phyloP scores from a whole-genome alignment of 208 protist genomes.

The Phytomonas sp. region DNA sequence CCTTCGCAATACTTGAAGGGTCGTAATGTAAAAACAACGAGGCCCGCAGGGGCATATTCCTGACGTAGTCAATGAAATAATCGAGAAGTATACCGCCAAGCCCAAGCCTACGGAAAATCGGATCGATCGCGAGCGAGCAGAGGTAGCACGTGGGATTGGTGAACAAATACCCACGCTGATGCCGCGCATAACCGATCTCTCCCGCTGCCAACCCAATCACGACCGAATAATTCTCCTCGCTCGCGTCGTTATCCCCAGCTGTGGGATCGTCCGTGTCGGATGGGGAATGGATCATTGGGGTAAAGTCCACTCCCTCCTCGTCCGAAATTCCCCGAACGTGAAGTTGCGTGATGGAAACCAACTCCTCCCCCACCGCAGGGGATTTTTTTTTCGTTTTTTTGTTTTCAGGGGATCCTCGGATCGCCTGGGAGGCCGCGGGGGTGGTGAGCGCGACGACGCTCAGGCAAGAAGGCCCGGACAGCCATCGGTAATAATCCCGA shows the following conservation, averaged over 20 bases:
- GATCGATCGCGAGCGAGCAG: constrained; percentile 51
- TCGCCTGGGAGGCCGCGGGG: constrained; percentile 7
- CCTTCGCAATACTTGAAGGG: constrained; percentile 3
- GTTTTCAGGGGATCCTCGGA: not conserved
- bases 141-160: constrained; percentile 68
- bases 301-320: too few relatives aligned
- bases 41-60: constrained; percentile 37
- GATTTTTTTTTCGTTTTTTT: not conserved
- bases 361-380: not conserved
- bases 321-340: not conserved
- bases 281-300: too few relatives aligned
- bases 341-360: not conserved
- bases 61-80: constrained; percentile 46
- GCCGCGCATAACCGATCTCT: constrained; percentile 34
- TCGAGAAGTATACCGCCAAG: constrained; percentile 46
- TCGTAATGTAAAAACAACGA: constrained; percentile 50
- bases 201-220: constrained; percentile 59
- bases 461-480: constrained; percentile 20
- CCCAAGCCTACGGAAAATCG: constrained; percentile 39
- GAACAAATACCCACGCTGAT: constrained; percentile 28
- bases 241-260: not conserved
- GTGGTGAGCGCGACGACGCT: constrained; percentile 40
- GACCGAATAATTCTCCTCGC: constrained; percentile 19
- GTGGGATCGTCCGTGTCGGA: not conserved
- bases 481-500: constrained; percentile 40